A percentile compares a stretch with the other conserved stretches of the same genome.
Conservation (phyloP, 352 stramenopile species). For the Globisporangium perplexum region DNA sequence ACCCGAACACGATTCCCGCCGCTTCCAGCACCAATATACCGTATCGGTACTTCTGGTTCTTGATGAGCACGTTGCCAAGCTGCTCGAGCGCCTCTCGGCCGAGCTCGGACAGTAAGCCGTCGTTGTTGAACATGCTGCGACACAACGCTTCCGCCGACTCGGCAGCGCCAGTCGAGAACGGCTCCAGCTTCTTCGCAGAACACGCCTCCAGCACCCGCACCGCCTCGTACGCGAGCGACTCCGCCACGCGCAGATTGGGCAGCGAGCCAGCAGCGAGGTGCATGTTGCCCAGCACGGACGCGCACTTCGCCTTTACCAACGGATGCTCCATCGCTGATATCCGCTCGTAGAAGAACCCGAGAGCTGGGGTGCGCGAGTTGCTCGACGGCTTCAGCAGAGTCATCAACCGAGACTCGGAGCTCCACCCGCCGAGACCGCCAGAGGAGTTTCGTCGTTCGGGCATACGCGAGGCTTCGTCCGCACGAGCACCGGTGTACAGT, state of each 20-base stretch:
- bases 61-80: constrained; percentile 74
- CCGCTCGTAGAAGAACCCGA: constrained; percentile 57
- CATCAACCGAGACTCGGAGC: constrained; percentile 28
- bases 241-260: constrained; percentile 45
- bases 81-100: constrained; percentile 65
- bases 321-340: constrained; percentile 36
- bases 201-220: constrained; percentile 62
- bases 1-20: constrained; percentile 48
- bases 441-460: constrained; percentile 12
- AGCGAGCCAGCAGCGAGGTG: constrained; percentile 38
- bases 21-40: constrained; percentile 76
- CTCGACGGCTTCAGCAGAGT: constrained; percentile 49
- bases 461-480: not conserved
- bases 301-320: constrained; percentile 76
- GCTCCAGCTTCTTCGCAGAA: constrained; percentile 23
- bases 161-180: constrained; percentile 11
- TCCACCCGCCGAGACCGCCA: constrained; percentile 38
- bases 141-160: constrained; percentile 12
- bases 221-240: constrained; percentile 72
- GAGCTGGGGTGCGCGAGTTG: constrained; percentile 27
- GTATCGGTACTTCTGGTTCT: constrained; percentile 86
- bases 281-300: constrained; percentile 50
- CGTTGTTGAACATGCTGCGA: constrained; percentile 73
- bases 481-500: constrained; percentile 6
- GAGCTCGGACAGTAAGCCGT: constrained; percentile 64